phyloP scores from a whole-genome alignment of 371 early-diverging fungal genomes.

The Lichtheimia ramosa region DNA sequence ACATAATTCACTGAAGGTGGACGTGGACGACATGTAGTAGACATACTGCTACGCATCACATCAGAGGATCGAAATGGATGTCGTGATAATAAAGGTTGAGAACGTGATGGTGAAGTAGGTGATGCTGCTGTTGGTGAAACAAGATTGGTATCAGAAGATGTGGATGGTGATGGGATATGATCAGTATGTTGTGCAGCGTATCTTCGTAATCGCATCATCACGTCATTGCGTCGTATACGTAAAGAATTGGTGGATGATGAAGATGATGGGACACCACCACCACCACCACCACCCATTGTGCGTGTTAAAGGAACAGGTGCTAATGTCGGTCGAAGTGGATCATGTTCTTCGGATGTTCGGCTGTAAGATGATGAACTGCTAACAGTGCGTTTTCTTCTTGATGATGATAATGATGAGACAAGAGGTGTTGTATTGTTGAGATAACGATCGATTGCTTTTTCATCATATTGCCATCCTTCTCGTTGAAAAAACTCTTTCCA shows the following conservation, averaged over 20 bases:
- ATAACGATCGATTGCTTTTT: slow-evolving; percentile 44
- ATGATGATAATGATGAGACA: neutral
- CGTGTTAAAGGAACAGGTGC: slow-evolving; percentile 26
- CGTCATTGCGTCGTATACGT: slow-evolving; percentile 21
- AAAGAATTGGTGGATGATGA: neutral
- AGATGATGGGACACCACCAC: no score
- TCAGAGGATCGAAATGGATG: neutral
- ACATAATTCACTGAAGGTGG: slow-evolving; percentile 11
- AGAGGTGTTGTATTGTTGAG: slow-evolving; percentile 19
- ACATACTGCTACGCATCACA: slow-evolving; percentile 16
- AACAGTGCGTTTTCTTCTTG: neutral
- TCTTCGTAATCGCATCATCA: slow-evolving; percentile 12
- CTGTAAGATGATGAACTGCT: neutral
- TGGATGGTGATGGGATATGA: neutral
- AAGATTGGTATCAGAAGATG: slow-evolving; percentile 7
- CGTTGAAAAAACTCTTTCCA: slow-evolving; percentile 63
- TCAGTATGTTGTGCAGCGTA: neutral
- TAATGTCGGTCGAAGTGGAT: slow-evolving; percentile 7
- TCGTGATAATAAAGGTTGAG: slow-evolving; percentile 18
- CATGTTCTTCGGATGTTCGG: slow-evolving; percentile 4
- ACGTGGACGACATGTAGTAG: slow-evolving; percentile 9
- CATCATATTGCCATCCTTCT: slow-evolving; percentile 55
- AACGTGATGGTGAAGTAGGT: slow-evolving; percentile 22
- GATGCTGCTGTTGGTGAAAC: slow-evolving; percentile 10
- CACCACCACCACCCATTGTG: slow-evolving; percentile 10